Base-by-base conservation (phyloP, 2,329 filamentous ascomycete genomes). In the Claviceps spartinae region DNA sequence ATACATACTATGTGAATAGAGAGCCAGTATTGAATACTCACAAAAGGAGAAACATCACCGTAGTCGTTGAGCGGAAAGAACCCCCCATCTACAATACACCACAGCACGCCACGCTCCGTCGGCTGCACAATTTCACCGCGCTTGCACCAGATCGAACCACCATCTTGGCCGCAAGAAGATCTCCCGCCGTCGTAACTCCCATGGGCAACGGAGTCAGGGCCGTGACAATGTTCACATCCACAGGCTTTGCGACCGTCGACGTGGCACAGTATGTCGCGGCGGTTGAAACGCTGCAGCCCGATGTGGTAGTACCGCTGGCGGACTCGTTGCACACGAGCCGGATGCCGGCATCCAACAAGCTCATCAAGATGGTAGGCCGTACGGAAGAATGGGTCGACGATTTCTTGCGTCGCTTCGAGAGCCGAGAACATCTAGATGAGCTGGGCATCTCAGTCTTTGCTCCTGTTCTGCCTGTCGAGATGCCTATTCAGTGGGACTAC, bases 351-450 rank as follows among this genome's bases (percentile, higher is more conserved):
- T 70, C 76, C 9, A 95, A 94, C 68, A 78, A 90, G 46, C 79
- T 85, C 47, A 74, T 81, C 38, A 89, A 87, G 61, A 96, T 95
- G 82, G 83, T 82, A 24, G 88, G 93, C 62, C 77, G 91, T 52
- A 95, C 88, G 1, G 85, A 93, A 63, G 77, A 79, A 40, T 97
- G 89, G 88, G 72, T 91, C 18, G 77, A 80, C 24, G 78, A 85
- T 56, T 80, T 88, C 49, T 72, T 89, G 38, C 63, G 64, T 20
- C 57, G 62, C n/a, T 56, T 62, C 11, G 58, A 59, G 47, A 57
- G 56, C 26, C 60, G 61, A 18, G 59, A 63, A 20, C 62, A 54
- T 13, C 54, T 60, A 14, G 60, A 61, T 6, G 61, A 60, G 14
- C 47, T 59, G 5, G 64, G 56, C 1, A 65, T 71, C 26, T 67